Base-by-base conservation (phyloP, 208 protist species). In the Jaenimonas drosophilae region DNA sequence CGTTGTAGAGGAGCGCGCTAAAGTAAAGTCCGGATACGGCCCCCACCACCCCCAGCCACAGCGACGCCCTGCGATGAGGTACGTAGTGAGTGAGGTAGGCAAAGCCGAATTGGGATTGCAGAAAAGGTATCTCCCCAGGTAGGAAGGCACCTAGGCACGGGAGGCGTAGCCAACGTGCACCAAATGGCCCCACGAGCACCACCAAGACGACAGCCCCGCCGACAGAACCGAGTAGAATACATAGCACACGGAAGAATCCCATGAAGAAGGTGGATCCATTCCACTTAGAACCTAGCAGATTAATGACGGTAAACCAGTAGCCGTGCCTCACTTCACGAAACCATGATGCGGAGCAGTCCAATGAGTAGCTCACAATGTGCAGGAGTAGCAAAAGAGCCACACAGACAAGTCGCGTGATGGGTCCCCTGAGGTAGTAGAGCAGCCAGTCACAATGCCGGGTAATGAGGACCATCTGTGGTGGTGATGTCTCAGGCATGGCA, bases 1-100 rank as follows among this genome's bases (percentile, higher is more conserved):
- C 30, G 39, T 78, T 78, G 60, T 73, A 78, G 17, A 66, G 26
- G 16, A 58, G 43, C 29, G 64, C 64, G 17, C 54, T 56, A 30
- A 29, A 21, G 49, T 66, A 73, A 1, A 70, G 24, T 1, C 70
- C 70, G 20, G 59, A 19, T 2, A 73, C 1, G 30, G 43, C 32
- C 25, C 70, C 65, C 9, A 73, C n/a, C 20, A 53, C 25, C 1
- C 49, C n/a, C 0, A 56, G 31, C 51, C 73, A 72, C 19, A 55
- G 31, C 3, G 28, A 48, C 1, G 51, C 44, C 29, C 64, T 63
- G 2, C 46, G 24, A 19, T 11, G 19, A 27, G 27, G 47, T 5
- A 46, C 42, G 38, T 70, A 65, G 51, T 37, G 38, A 16, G 19
- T 24, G 31, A 39, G 19, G 25, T 56, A 54, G 38, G 41, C 46